Conservation (phyloP, 2,329 filamentous ascomycete species). For the Drechmeria coniospora region DNA sequence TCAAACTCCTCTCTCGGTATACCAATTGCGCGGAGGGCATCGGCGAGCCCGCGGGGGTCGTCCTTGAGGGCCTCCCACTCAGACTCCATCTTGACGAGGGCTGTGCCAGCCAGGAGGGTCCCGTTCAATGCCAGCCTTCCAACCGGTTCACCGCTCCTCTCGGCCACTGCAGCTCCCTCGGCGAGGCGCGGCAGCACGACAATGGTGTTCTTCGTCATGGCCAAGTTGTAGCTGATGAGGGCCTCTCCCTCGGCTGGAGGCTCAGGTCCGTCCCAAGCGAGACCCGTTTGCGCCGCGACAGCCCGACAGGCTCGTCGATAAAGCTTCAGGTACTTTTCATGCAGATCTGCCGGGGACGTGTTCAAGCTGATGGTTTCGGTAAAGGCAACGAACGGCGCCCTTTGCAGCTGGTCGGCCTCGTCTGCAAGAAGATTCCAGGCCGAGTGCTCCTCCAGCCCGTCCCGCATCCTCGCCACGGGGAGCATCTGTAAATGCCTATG, state of each 20-base stretch:
- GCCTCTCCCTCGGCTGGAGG: constrained; percentile 23
- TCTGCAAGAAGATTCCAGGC: constrained; percentile 36
- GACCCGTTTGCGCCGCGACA: constrained; percentile 10
- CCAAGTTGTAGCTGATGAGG: constrained; percentile 48
- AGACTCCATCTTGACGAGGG: constrained; percentile 41
- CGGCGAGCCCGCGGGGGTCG: constrained; percentile 10
- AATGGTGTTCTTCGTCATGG: constrained; percentile 37
- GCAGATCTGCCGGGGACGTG: constrained; percentile 21
- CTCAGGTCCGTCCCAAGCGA: constrained; percentile 5
- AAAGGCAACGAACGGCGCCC: constrained; percentile 30
- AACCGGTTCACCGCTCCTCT: constrained; percentile 17
- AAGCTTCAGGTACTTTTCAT: constrained; percentile 28
- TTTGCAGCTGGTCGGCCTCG: constrained; percentile 10
- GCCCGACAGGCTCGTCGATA: constrained; percentile 30
- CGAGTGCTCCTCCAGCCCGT: constrained; percentile 23
- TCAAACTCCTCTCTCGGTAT: constrained; percentile 7
- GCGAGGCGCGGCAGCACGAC: constrained; percentile 37
- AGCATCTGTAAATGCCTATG: constrained; percentile 61
- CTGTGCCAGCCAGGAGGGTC: constrained; percentile 47
- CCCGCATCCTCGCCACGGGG: constrained; percentile 46
- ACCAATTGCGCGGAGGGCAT: constrained; percentile 13
- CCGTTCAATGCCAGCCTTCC: constrained; percentile 41
- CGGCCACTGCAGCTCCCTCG: constrained; percentile 27
- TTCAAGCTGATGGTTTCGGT: constrained; percentile 19
- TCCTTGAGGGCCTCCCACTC: constrained; percentile 40